Conservation (phyloP, 164 flowering plant genomes). For the Umbellularia californica region DNA sequence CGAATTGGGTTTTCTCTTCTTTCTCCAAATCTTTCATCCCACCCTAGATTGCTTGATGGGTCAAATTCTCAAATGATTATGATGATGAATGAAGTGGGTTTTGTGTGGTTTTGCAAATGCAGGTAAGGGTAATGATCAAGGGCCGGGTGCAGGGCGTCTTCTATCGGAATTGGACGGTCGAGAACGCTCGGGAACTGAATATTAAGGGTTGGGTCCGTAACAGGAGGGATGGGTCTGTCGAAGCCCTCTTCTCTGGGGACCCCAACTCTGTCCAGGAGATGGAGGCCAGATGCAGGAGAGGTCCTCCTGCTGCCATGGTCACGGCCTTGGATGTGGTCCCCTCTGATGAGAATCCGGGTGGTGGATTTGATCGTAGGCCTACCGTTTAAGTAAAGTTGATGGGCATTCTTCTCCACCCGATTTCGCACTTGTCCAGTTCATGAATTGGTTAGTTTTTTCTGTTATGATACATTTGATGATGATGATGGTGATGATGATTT, state of each 20-base stretch:
- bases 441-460: too few relatives aligned
- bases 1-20: too few relatives aligned
- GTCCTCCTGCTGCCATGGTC: constrained; percentile 72
- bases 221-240: constrained; percentile 48
- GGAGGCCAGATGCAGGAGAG: constrained; percentile 74
- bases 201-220: constrained; percentile 42
- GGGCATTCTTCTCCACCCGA: too few relatives aligned
- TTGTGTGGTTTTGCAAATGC: constrained; percentile 11
- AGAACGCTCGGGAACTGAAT: constrained; percentile 66
- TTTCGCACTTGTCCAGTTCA: too few relatives aligned
- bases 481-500: too few relatives aligned
- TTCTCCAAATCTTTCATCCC: too few relatives aligned
- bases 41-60: too few relatives aligned
- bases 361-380: constrained; percentile 47
- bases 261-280: constrained; percentile 64
- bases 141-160: constrained; percentile 91
- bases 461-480: too few relatives aligned
- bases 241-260: constrained; percentile 68
- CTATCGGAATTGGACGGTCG: constrained; percentile 83
- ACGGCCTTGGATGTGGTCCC: constrained; percentile 62
- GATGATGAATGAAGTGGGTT: background rate
- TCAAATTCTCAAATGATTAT: too few relatives aligned
- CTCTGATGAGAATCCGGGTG: constrained; percentile 64
- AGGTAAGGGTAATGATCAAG: constrained; percentile 71
- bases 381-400: constrained; percentile 49